These are phyloP conservation scores for Aquanectria penicillioides DNA, from an alignment of 2,329 filamentous ascomycete species.

Conservation along the genomic window DNA sequence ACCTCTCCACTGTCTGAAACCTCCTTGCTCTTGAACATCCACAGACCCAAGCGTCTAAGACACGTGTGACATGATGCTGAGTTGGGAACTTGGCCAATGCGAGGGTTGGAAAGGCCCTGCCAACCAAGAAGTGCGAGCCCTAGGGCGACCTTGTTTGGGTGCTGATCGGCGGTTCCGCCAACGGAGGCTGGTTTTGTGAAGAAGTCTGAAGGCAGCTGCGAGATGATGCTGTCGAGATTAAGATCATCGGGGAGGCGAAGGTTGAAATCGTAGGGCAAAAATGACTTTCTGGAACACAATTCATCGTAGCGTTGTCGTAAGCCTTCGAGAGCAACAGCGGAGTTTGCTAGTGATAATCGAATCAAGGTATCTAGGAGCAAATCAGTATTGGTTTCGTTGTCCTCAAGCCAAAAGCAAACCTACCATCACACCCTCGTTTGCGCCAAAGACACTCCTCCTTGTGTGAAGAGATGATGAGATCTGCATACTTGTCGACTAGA, in stretches of 20 bases:
- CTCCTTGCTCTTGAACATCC: slow-evolving; percentile 88
- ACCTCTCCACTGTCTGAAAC: slow-evolving; percentile 64
- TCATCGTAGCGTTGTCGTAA: slow-evolving; percentile 74
- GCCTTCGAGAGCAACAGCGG: slow-evolving; percentile 64
- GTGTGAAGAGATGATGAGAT: slow-evolving; percentile 79
- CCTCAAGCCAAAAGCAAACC: slow-evolving; percentile 29
- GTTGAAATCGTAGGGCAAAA: slow-evolving; percentile 71
- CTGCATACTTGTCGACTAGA: slow-evolving; percentile 79
- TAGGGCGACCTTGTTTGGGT: slow-evolving; percentile 70
- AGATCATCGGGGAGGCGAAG: slow-evolving; percentile 64
- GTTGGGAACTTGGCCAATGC: slow-evolving; percentile 71
- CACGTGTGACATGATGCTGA: slow-evolving; percentile 86
- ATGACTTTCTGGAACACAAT: slow-evolving; percentile 62
- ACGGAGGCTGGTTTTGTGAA: slow-evolving; percentile 57
- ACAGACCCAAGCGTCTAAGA: slow-evolving; percentile 87
- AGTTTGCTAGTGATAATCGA: slow-evolving; percentile 71
- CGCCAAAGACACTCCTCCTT: slow-evolving; percentile 87
- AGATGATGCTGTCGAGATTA: slow-evolving; percentile 60
- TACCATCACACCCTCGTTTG: slow-evolving; percentile 87
- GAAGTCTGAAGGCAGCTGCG: slow-evolving; percentile 64
- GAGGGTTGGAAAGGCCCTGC: slow-evolving; percentile 69
- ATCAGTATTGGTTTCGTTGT: slow-evolving; percentile 33
- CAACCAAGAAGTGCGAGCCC: slow-evolving; percentile 79
- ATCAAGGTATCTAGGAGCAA: slow-evolving; percentile 63
- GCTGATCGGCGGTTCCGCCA: slow-evolving; percentile 32